phyloP scores from a whole-genome alignment of 2,329 filamentous ascomycete genomes.

The Chaetomiaceae sp. region DNA sequence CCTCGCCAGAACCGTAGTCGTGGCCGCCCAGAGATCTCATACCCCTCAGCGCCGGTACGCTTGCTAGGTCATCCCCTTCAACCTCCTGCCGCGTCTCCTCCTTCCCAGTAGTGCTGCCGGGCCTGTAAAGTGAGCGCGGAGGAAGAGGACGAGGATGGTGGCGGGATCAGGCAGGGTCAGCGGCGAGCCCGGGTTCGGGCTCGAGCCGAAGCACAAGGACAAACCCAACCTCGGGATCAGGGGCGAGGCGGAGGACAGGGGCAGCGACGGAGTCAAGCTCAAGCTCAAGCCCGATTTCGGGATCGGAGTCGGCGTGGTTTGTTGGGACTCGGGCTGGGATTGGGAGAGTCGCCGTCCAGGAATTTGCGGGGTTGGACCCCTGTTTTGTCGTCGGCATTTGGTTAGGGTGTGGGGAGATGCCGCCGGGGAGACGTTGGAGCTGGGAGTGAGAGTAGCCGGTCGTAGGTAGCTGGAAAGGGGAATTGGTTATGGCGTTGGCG shows the following conservation, averaged over 20 bases:
- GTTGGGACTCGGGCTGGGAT: neutral
- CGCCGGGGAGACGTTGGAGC: no score
- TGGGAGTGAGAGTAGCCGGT: no score
- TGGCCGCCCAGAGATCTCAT: neutral
- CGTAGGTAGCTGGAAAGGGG: no score
- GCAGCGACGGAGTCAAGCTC: neutral
- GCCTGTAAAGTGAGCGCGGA: conserved; percentile 3
- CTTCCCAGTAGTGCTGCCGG: conserved; percentile 12
- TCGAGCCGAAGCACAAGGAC: no score
- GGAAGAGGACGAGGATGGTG: neutral
- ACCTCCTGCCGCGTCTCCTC: neutral
- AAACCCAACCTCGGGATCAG: no score
- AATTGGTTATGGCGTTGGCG: no score
- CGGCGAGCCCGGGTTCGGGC: no score
- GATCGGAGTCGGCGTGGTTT: neutral
- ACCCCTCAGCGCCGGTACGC: no score
- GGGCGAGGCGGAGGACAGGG: neutral
- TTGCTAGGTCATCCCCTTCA: no score
- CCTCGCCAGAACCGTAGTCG: neutral
- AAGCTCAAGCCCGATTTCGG: neutral
- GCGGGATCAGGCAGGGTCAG: neutral
- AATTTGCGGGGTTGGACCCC: neutral
- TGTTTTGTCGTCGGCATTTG: conserved; percentile 3
- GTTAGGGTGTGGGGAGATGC: no score
- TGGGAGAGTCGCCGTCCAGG: neutral